A percentile compares a stretch with the other conserved stretches of the same genome.
These are phyloP conservation scores for Antitrichia curtipendula DNA, from an alignment of 225 moss, liverwort and hornwort genomes.

Conservation along the genomic window DNA sequence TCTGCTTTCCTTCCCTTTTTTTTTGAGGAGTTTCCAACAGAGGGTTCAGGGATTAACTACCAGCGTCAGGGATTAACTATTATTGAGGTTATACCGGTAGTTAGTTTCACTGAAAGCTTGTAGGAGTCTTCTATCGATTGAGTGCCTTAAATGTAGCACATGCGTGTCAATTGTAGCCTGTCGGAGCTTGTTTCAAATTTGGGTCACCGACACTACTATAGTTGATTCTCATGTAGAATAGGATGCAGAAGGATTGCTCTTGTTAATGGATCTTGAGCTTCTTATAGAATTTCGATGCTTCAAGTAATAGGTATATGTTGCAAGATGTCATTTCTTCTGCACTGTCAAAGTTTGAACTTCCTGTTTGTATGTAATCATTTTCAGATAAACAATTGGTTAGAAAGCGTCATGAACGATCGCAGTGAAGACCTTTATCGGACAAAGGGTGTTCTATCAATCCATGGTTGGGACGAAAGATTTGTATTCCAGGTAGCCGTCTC, in stretches of 20 bases:
- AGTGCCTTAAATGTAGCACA: not conserved
- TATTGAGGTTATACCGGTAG: not conserved
- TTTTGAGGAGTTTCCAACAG: too few species aligned
- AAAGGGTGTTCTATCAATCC: slow-evolving; percentile 85
- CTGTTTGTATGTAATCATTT: not conserved
- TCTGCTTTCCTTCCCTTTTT: too few species aligned
- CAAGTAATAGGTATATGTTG: not conserved
- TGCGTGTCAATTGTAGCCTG: not conserved
- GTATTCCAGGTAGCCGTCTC: slow-evolving; percentile 66
- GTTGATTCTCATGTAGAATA: not conserved
- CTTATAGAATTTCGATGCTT: not conserved
- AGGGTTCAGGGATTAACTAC: too few species aligned
- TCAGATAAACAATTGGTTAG: slow-evolving; percentile 87
- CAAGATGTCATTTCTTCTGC: not conserved
- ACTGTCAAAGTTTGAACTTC: not conserved
- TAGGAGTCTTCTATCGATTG: not conserved
- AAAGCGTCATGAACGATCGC: slow-evolving; percentile 59
- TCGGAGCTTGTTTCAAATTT: not conserved
- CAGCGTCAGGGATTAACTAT: not conserved
- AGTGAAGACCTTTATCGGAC: slow-evolving; percentile 85
- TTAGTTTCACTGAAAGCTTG: not conserved
- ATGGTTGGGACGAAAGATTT: slow-evolving; percentile 89
- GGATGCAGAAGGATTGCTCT: not conserved
- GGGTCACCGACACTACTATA: not conserved
- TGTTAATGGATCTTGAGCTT: not conserved